A percentile compares a stretch with the other conserved stretches of the same genome.
These are phyloP conservation scores for Lasiodiplodia sp. DNA, from an alignment of 2,329 filamentous ascomycete genomes.

Conservation along the genomic window DNA sequence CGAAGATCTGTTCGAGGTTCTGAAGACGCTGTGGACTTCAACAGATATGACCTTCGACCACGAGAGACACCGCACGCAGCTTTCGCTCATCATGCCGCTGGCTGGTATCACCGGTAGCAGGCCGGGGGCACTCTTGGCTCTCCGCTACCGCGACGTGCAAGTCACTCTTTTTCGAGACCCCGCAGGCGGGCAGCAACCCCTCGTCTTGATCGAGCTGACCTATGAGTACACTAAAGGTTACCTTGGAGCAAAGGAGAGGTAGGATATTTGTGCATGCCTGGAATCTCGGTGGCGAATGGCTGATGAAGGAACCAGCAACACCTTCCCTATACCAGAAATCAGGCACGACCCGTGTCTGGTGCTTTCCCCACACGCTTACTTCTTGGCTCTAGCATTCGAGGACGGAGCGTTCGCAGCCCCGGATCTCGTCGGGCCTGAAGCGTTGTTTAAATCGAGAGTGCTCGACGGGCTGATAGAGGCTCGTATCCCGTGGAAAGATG, in stretches of 20 bases:
- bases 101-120: background rate
- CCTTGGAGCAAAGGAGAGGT: constrained; percentile 33
- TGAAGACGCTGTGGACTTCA: constrained; percentile 33
- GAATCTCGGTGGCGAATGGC: no score
- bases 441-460: background rate
- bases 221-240: constrained; percentile 34
- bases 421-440: background rate
- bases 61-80: constrained; percentile 31
- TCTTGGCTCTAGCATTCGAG: constrained; percentile 9
- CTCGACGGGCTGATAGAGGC: background rate
- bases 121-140: background rate
- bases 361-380: background rate
- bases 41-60: constrained; percentile 32
- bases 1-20: constrained; percentile 35
- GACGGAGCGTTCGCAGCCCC: constrained; percentile 7
- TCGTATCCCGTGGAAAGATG: constrained; percentile 15
- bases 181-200: constrained; percentile 25
- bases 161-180: constrained; percentile 32
- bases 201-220: constrained; percentile 32
- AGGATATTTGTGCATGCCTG: background rate
- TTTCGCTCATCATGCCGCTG: constrained; percentile 31
- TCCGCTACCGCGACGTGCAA: constrained; percentile 28
- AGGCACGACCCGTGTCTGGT: background rate
- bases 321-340: constrained; percentile 7
- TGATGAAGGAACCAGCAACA: background rate